phyloP scores from a whole-genome alignment of 306 rosid species.

The Cucurbita moschata region DNA sequence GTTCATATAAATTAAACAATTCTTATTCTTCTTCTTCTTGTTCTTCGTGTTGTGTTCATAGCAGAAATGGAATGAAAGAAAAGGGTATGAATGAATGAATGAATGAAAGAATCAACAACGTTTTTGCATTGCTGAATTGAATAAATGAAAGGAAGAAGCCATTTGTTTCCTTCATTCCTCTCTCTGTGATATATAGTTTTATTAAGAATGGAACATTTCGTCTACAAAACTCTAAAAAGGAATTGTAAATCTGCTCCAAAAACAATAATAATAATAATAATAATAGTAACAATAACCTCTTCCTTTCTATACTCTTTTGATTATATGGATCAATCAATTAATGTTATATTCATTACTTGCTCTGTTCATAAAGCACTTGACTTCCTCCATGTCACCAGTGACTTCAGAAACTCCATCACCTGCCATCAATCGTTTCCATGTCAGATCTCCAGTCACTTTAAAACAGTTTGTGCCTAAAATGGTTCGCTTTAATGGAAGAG shows the following conservation, averaged over 20 bases:
- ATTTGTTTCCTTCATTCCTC: background rate
- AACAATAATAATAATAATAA: background rate
- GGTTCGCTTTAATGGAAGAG: background rate
- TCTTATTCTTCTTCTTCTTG: no score
- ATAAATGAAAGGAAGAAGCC: background rate
- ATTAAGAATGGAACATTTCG: background rate
- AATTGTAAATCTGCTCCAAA: constrained; percentile 3
- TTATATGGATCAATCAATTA: background rate
- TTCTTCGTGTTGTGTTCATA: no score
- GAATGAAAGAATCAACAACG: background rate
- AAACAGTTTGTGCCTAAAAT: no score
- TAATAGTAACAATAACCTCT: background rate
- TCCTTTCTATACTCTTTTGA: background rate
- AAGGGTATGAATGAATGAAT: no score
- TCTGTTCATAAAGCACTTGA: constrained; percentile 32
- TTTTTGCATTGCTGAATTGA: background rate
- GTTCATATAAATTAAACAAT: background rate
- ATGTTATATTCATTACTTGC: background rate
- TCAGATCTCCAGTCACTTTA: background rate
- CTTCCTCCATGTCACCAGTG: constrained; percentile 55
- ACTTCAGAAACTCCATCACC: constrained; percentile 90
- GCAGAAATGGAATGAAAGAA: no score
- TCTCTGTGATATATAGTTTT: background rate
- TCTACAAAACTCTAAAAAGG: background rate
- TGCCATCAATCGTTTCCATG: constrained; percentile 10